Conservation (phyloP, 2,329 filamentous ascomycete genomes). For the Pseudogymnoascus sp. region DNA sequence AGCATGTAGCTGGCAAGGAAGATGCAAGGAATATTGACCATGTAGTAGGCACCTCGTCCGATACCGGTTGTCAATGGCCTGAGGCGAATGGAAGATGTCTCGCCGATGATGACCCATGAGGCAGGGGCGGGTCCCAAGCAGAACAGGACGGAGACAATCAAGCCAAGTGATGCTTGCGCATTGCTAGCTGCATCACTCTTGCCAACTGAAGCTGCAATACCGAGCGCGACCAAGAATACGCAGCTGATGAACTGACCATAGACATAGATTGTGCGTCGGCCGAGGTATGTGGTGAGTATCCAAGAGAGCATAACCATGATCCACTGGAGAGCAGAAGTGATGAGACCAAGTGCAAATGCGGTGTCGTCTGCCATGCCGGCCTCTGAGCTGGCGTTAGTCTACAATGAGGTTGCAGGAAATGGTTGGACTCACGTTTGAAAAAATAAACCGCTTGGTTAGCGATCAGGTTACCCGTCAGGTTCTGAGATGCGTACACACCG, state of each 20-base stretch:
- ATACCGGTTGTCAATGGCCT: constrained; percentile 57
- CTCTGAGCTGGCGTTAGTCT: constrained; percentile 38
- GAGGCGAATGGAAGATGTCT: constrained; percentile 57
- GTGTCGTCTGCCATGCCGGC: constrained; percentile 47
- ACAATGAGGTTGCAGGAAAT: constrained; percentile 8
- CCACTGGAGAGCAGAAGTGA: constrained; percentile 54
- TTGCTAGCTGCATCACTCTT: constrained; percentile 33
- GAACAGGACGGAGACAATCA: constrained; percentile 59
- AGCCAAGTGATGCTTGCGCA: constrained; percentile 55
- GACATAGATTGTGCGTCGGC: constrained; percentile 56
- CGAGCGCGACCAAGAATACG: constrained; percentile 47
- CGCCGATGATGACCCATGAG: constrained; percentile 59
- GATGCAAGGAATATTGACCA: constrained; percentile 58
- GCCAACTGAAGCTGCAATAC: constrained; percentile 48
- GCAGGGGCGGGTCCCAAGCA: constrained; percentile 53
- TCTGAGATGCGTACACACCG: constrained; percentile 50
- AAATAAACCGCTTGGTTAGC: constrained; percentile 38
- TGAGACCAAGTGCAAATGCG: constrained; percentile 54
- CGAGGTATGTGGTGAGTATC: constrained; percentile 56
- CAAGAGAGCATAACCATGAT: constrained; percentile 59
- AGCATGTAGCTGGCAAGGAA: constrained; percentile 55
- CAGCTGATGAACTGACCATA: constrained; percentile 49
- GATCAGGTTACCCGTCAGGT: constrained; percentile 54
- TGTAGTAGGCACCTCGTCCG: constrained; percentile 55
- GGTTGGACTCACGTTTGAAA: constrained; percentile 31